Evolutionary conservation across 2,329 filamentous ascomycete species (phyloP), one percentile per base, ranked within the genome.

Genomic region (Clarireedia homoeocarpa): DNA sequence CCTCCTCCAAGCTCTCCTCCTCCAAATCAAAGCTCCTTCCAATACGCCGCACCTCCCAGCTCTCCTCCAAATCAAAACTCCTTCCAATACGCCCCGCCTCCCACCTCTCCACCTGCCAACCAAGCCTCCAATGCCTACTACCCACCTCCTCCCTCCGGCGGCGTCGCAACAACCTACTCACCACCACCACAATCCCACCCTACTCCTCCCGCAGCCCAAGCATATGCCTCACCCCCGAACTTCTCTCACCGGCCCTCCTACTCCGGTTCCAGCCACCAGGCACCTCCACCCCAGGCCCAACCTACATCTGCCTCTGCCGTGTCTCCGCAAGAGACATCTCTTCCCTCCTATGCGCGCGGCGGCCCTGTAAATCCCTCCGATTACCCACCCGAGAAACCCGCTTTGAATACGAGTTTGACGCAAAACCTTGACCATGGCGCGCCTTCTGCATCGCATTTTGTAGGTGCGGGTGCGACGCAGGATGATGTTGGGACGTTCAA

Each of bases 401-500:
- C 61, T 5, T 48, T 71, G n/a, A 65, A 71, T 51, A 67, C 62
- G 5, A 68, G 65, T 48, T 26, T 63, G 30, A 39, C 62, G 6
- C 17, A 30, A 3, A 67, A 68, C 57, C 63, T 73, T 15, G 70
- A 72, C 2, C 73, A 73, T 20, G 73, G 73, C 14, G 74, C 75
- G 0, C 66, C 67, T 14, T 52, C 63, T 15, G 66, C 65, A n/a
- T 58, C 42, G 6, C 79, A 86, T 56, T 91, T 92, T 61, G 70
- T 77, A 5, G 88, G 88, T 30, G 83, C 80, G 0, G 72, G 73
- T 34, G 75, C 85, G 0, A 79, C 80, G 0, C 76, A 83, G 30
- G 94, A 97, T 70, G 91, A 96, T 64, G 83, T 95, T 1, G 94
- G 94, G n/a, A 94, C 88, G 0, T 99, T 97, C 76, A 97, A 97